Percentiles rank a stretch among this genome's conserved stretches.
Conservation (phyloP, 768 basidiomycete species). For the Termitomyces sp. region DNA sequence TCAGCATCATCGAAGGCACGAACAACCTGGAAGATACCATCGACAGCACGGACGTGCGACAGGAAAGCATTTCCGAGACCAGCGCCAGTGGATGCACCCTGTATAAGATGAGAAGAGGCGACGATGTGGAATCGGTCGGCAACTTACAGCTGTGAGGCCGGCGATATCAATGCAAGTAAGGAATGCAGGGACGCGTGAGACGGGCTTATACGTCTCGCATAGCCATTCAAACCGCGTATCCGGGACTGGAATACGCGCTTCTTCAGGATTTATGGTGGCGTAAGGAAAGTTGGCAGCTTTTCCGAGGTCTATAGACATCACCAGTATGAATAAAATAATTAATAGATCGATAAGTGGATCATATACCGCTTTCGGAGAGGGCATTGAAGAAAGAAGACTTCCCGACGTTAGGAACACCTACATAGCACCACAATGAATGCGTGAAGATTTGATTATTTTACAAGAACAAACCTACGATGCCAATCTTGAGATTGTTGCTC, state of each 20-base stretch:
- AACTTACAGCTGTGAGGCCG: constrained; percentile 83
- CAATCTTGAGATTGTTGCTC: constrained; percentile 96
- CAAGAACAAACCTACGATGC: constrained; percentile 85
- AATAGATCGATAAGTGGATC: constrained; percentile 6
- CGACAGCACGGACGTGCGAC: constrained; percentile 95
- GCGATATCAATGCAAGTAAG: constrained; percentile 99
- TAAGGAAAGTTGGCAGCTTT: constrained; percentile 99
- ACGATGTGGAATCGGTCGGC: neutral
- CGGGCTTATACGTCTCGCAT: constrained; percentile 85
- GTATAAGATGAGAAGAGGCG: constrained; percentile 2
- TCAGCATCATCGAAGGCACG: constrained; percentile 99
- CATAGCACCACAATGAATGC: constrained; percentile 11
- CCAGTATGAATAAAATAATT: neutral
- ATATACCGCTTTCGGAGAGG: constrained; percentile 82
- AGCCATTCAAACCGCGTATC: constrained; percentile 95
- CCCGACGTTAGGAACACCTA: constrained; percentile 93
- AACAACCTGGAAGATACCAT: constrained; percentile 98
- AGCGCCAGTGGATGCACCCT: constrained; percentile 97
- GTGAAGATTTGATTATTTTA: constrained; percentile 13
- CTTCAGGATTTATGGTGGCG: constrained; percentile 89
- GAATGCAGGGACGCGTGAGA: constrained; percentile 83
- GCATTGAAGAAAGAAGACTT: constrained; percentile 99
- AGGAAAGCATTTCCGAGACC: constrained; percentile 97
- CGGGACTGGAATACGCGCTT: constrained; percentile 94
- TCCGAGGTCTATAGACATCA: constrained; percentile 57